Conservation (phyloP, 139 green algal species). For the Asterochloris sp. region DNA sequence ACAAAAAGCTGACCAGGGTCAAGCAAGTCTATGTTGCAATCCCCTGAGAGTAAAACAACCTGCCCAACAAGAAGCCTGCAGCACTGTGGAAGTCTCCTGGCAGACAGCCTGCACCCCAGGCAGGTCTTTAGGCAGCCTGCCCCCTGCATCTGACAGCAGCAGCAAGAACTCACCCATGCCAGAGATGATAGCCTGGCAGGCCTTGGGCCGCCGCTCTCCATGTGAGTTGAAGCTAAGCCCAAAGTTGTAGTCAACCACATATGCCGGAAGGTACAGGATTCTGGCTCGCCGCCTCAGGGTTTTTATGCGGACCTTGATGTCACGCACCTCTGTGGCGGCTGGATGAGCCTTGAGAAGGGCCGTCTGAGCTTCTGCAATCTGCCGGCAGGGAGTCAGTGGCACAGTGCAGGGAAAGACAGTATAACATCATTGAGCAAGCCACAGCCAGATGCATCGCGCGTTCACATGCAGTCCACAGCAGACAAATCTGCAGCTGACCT, state of each 20-base stretch:
- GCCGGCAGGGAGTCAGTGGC: background rate
- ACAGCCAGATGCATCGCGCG: no score
- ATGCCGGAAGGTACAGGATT: slow-evolving; percentile 40
- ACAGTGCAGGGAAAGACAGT: no score
- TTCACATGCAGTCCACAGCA: no score
- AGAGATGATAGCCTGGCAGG: slow-evolving; percentile 27
- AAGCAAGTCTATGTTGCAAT: no score
- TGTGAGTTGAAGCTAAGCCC: slow-evolving; percentile 40
- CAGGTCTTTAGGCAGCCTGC: no score
- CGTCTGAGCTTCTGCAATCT: slow-evolving; percentile 26
- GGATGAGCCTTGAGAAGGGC: slow-evolving; percentile 14
- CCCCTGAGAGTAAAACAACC: no score
- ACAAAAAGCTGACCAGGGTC: no score
- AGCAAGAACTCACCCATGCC: slow-evolving; percentile 7
- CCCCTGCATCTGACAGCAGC: background rate
- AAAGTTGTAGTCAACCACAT: slow-evolving; percentile 34
- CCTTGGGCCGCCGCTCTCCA: slow-evolving; percentile 30
- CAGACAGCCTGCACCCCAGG: no score
- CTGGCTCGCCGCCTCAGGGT: slow-evolving; percentile 23
- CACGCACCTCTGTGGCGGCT: slow-evolving; percentile 17
- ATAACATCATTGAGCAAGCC: no score
- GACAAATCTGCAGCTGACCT: slow-evolving; percentile 6
- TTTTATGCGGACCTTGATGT: slow-evolving; percentile 29
- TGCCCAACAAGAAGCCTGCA: no score
- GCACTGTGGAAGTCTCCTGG: no score